Evolutionary conservation across 2,329 filamentous ascomycete species (phyloP).

Genomic region (Phaeosphaeriaceae sp.): DNA sequence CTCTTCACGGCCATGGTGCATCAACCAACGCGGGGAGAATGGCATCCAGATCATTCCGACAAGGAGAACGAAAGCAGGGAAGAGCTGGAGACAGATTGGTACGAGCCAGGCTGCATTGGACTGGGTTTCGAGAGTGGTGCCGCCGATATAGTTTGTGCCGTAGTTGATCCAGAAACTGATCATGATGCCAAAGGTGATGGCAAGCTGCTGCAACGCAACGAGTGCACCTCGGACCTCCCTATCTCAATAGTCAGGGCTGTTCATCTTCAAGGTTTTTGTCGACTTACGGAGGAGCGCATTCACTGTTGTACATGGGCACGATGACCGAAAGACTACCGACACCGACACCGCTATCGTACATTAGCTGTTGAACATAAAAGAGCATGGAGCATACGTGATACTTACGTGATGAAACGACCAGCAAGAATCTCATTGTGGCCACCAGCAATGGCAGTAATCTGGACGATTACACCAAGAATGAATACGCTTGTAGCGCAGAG

Average conservation of each 20-base stretch:
- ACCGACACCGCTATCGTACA: constrained; percentile 59
- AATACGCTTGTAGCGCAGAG: constrained; percentile 72
- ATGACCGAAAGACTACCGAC: constrained; percentile 74
- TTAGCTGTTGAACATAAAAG: constrained; percentile 16
- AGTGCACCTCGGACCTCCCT: constrained; percentile 69
- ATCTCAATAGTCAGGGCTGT: constrained; percentile 49
- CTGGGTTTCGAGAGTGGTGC: constrained; percentile 64
- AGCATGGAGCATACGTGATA: constrained; percentile 7
- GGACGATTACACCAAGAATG: constrained; percentile 73
- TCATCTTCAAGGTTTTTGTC: background rate
- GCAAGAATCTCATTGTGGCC: constrained; percentile 69
- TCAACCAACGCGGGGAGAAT: constrained; percentile 77
- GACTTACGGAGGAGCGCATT: constrained; percentile 57
- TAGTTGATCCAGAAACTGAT: constrained; percentile 44
- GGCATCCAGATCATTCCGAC: constrained; percentile 81
- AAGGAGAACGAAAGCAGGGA: constrained; percentile 70
- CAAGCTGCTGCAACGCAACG: constrained; percentile 68
- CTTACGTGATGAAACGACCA: constrained; percentile 71
- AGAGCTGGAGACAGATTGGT: constrained; percentile 74
- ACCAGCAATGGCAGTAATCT: constrained; percentile 65
- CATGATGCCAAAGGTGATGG: constrained; percentile 61
- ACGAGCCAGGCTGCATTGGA: constrained; percentile 74
- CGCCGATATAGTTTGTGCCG: constrained; percentile 58
- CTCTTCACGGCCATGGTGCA: constrained; percentile 72
- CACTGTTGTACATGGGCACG: constrained; percentile 60